These are phyloP conservation scores for Suillus americanus DNA, from an alignment of 768 basidiomycete species.

Conservation along the genomic window DNA sequence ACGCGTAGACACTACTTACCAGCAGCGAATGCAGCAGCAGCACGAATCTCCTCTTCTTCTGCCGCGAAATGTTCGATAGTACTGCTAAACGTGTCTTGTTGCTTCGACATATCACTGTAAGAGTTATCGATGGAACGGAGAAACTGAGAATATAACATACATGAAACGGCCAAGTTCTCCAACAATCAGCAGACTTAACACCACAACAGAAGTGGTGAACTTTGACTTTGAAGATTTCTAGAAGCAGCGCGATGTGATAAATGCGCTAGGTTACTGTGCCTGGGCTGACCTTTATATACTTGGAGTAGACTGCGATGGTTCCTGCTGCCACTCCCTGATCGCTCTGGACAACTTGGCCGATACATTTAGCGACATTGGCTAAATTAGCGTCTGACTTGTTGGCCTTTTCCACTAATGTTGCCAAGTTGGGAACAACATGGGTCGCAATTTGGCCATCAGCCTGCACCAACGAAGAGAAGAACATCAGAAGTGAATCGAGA, in stretches of 20 bases:
- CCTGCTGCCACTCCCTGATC: conserved; percentile 73
- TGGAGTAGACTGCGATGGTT: conserved; percentile 83
- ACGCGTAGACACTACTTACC: conserved; percentile 43
- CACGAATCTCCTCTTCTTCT: conserved; percentile 82
- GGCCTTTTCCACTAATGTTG: conserved; percentile 63
- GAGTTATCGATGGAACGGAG: conserved; percentile 7
- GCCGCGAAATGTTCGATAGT: conserved; percentile 73
- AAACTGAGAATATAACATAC: conserved; percentile 39
- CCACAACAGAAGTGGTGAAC: conserved; percentile 63
- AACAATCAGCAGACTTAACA: conserved; percentile 83
- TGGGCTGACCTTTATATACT: conserved; percentile 64
- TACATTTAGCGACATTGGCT: conserved; percentile 78
- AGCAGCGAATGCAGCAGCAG: conserved; percentile 92
- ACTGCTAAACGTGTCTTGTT: conserved; percentile 74
- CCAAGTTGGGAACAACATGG: conserved; percentile 77
- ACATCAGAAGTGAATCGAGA: conserved; percentile 78
- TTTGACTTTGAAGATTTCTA: conserved; percentile 64
- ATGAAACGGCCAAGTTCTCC: conserved; percentile 93
- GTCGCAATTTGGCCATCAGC: conserved; percentile 84
- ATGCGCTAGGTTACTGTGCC: not conserved
- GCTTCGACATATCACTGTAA: conserved; percentile 79
- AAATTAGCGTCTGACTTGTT: conserved; percentile 53
- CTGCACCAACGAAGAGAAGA: conserved; percentile 79
- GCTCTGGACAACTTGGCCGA: conserved; percentile 79
- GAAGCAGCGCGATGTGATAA: conserved; percentile 9